A percentile compares a stretch with the other conserved stretches of the same genome.
Evolutionary conservation across 164 flowering plant species (phyloP).

Genomic region (Nymphaea colorata): DNA sequence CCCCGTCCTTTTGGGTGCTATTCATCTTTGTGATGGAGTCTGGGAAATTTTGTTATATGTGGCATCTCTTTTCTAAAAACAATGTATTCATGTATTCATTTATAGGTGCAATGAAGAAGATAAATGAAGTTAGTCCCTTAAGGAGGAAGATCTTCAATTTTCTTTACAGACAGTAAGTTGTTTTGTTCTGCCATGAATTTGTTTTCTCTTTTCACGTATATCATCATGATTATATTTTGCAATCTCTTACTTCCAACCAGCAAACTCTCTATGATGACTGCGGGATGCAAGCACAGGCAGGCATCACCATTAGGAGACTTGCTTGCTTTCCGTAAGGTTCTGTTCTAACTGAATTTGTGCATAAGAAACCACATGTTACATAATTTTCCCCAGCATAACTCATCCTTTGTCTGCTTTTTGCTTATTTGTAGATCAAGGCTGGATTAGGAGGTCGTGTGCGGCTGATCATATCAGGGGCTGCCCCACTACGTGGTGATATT

Average conservation of each 20-base stretch:
- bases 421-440: conserved; percentile 50
- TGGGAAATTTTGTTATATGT: not conserved
- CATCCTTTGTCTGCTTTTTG: not conserved
- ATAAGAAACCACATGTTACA: not conserved
- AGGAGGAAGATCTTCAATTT: conserved; percentile 52
- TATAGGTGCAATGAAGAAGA: conserved; percentile 52
- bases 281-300: conserved; percentile 53
- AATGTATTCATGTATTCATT: not conserved
- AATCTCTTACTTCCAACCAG: conserved; percentile 20
- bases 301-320: conserved; percentile 87
- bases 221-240: not conserved
- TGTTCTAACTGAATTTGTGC: not conserved
- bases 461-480: conserved; percentile 76
- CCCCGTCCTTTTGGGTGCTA: not conserved
- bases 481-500: conserved; percentile 67
- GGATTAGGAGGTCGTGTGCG: conserved; percentile 82
- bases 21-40: not conserved
- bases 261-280: conserved; percentile 76
- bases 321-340: conserved; percentile 89
- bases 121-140: conserved; percentile 57
- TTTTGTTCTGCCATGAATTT: not conserved
- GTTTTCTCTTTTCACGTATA: not conserved
- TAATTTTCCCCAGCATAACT: not conserved
- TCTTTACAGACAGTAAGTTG: conserved; percentile 67
- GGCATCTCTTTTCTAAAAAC: not conserved